Evolutionary conservation across 495 filamentous ascomycete species (phyloP).

Genomic region (Aspergillus heteromorphus): DNA sequence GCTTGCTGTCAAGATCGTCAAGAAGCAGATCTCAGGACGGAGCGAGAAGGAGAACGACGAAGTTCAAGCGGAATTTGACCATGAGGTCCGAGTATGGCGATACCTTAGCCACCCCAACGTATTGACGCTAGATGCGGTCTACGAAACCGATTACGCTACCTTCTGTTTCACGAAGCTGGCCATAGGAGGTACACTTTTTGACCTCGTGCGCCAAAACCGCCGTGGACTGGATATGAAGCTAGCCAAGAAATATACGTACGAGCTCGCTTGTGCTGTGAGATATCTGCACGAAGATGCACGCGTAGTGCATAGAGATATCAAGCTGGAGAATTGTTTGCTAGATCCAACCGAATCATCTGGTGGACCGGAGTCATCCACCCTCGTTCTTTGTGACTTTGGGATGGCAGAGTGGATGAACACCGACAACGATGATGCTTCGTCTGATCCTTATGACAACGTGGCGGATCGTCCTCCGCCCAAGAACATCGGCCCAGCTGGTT

Average conservation of each 20-base stretch:
- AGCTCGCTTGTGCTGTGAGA: conserved; percentile 63
- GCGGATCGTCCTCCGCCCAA: conserved; percentile 42
- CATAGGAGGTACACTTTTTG: conserved; percentile 66
- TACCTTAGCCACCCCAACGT: conserved; percentile 63
- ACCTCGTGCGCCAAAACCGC: conserved; percentile 57
- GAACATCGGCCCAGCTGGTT: conserved; percentile 51
- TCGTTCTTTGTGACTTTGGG: conserved; percentile 71
- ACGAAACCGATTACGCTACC: conserved; percentile 65
- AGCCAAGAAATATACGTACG: conserved; percentile 59
- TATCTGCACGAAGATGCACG: conserved; percentile 71
- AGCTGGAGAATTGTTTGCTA: conserved; percentile 71
- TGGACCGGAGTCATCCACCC: conserved; percentile 44
- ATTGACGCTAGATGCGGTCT: conserved; percentile 60
- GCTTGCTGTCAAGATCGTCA: conserved; percentile 68
- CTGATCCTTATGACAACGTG: conserved; percentile 45
- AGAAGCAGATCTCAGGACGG: conserved; percentile 51
- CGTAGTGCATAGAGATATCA: conserved; percentile 69
- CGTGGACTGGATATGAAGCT: conserved; percentile 47
- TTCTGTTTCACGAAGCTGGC: conserved; percentile 69
- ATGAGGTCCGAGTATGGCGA: conserved; percentile 68
- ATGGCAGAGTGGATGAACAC: conserved; percentile 66
- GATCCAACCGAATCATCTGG: conserved; percentile 48
- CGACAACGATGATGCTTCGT: conserved; percentile 43
- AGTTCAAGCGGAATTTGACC: conserved; percentile 68
- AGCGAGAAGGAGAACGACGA: conserved; percentile 61